A percentile compares a stretch with the other conserved stretches of the same genome.
phyloP scores from a whole-genome alignment of 345 rosid genomes.

The Citrus trifoliata region DNA sequence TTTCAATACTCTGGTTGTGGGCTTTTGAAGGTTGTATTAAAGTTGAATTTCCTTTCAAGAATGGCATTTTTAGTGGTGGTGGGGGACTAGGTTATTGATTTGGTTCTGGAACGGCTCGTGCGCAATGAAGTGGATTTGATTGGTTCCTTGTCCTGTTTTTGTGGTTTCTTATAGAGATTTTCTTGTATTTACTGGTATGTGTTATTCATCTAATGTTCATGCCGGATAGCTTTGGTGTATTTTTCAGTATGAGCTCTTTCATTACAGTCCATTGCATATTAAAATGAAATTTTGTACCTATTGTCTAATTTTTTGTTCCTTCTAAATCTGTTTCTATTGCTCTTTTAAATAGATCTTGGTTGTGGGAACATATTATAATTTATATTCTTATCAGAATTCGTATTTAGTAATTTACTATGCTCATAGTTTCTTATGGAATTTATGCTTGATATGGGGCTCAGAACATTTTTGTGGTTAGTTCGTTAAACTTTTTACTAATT shows the following conservation, averaged over 20 bases:
- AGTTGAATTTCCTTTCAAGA: neutral
- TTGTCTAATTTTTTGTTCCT: neutral
- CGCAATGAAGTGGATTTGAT: neutral
- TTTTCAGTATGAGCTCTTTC: neutral
- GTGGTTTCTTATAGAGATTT: neutral
- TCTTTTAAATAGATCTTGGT: neutral
- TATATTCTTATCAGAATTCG: neutral
- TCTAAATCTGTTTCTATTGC: neutral
- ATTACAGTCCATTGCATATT: neutral
- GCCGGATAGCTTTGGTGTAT: neutral
- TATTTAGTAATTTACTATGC: neutral
- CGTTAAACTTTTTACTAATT: neutral
- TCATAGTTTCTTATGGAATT: neutral
- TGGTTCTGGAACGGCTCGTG: neutral
- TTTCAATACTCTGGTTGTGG: neutral
- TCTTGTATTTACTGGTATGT: neutral
- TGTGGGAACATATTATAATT: neutral
- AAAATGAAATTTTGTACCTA: neutral
- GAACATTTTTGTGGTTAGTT: neutral
- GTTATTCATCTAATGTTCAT: neutral
- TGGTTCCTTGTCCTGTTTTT: neutral
- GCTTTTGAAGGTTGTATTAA: neutral
- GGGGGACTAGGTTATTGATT: neutral
- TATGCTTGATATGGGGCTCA: neutral
- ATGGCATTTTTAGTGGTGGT: neutral